Evolutionary conservation across 805 yeast genomes (phyloP).

Genomic region (Ogataea glucozyma): DNA sequence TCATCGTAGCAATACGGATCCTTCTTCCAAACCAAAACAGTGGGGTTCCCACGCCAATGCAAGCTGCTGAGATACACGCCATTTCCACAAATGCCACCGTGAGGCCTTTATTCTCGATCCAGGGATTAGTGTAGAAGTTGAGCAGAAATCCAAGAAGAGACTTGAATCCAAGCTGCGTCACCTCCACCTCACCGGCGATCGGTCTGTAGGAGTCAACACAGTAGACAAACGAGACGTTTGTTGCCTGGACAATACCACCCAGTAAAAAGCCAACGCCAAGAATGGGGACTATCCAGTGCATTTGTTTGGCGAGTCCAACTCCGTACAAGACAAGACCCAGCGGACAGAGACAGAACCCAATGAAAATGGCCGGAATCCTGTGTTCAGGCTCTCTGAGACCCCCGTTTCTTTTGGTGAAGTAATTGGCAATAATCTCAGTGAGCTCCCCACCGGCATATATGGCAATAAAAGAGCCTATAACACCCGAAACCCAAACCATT

Average conservation of each 20-base stretch:
- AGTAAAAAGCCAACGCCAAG: slow-evolving; percentile 11
- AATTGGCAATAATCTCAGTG: slow-evolving; percentile 10
- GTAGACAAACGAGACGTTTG: slow-evolving; percentile 13
- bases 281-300: slow-evolving; percentile 12
- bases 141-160: slow-evolving; percentile 12
- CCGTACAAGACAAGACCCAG: slow-evolving; percentile 10
- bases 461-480: slow-evolving; percentile 10
- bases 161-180: slow-evolving; percentile 13
- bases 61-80: slow-evolving; percentile 12
- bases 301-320: slow-evolving; percentile 6
- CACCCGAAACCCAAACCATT: slow-evolving; percentile 10
- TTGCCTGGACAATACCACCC: slow-evolving; percentile 14
- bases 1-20: slow-evolving; percentile 11
- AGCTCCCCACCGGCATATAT: slow-evolving; percentile 13
- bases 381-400: slow-evolving; percentile 14
- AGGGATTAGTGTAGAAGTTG: slow-evolving; percentile 13
- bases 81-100: slow-evolving; percentile 10
- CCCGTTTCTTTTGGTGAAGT: slow-evolving; percentile 11
- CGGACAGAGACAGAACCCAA: slow-evolving; percentile 9
- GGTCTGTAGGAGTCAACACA: slow-evolving; percentile 15
- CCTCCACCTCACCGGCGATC: slow-evolving; percentile 14
- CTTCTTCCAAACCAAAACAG: slow-evolving; percentile 13
- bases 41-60: slow-evolving; percentile 11
- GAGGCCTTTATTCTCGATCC: slow-evolving; percentile 10
- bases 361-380: slow-evolving; percentile 9